Evolutionary conservation across 345 rosid species (phyloP).

Genomic region (Litchi chinensis): DNA sequence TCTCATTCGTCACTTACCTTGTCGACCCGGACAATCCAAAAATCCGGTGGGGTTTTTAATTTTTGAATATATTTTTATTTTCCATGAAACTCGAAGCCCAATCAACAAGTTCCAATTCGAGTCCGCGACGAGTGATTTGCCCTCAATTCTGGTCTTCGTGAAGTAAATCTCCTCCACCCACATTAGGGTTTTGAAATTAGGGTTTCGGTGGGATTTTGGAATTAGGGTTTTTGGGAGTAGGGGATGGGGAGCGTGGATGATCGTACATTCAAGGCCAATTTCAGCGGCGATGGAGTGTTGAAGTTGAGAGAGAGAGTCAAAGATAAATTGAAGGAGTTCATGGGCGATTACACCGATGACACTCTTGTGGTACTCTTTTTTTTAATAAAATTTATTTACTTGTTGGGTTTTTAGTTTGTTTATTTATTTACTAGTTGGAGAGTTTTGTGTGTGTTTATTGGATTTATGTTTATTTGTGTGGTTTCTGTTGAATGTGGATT

Average conservation of each 20-base stretch:
- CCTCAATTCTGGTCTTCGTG: background rate
- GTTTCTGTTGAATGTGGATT: background rate
- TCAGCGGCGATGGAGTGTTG: slow-evolving; percentile 73
- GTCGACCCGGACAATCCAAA: background rate
- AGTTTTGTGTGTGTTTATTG: background rate
- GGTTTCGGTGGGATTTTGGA: background rate
- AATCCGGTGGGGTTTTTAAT: slow-evolving; percentile 8
- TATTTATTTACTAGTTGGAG: background rate
- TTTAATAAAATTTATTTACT: background rate
- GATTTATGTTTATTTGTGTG: background rate
- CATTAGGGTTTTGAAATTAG: background rate
- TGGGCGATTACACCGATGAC: slow-evolving; percentile 98
- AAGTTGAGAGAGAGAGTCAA: slow-evolving; percentile 68
- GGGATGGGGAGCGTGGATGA: slow-evolving; percentile 79
- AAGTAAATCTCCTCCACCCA: background rate
- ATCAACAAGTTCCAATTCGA: background rate
- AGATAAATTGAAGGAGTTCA: slow-evolving; percentile 87
- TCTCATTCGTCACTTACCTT: background rate
- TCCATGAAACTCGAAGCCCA: background rate
- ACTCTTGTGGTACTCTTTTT: slow-evolving; percentile 72
- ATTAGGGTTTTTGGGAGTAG: slow-evolving; percentile 26
- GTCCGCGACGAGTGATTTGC: background rate
- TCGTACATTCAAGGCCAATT: slow-evolving; percentile 67
- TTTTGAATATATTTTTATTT: background rate
- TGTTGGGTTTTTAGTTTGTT: background rate